phyloP scores from a whole-genome alignment of 2,329 filamentous ascomycete species.

The Hypoxylon sp. region DNA sequence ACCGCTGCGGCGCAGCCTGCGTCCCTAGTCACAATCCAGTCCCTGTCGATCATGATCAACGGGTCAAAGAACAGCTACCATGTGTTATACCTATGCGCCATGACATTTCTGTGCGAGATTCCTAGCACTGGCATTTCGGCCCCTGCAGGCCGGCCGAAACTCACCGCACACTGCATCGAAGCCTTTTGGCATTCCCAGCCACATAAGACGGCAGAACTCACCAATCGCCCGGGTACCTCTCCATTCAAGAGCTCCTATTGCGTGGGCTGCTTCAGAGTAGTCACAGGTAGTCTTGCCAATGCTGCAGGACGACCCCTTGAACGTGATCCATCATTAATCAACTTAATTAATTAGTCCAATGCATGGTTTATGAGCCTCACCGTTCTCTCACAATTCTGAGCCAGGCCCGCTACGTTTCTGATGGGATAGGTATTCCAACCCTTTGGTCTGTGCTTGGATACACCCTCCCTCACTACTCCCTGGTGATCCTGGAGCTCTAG shows the following conservation, averaged over 20 bases:
- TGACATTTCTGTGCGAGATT: conserved; percentile 35
- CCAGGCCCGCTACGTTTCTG: conserved; percentile 25
- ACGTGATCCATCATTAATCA: conserved; percentile 22
- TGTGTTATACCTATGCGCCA: conserved; percentile 32
- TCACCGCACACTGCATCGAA: conserved; percentile 27
- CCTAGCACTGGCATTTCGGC: conserved; percentile 27
- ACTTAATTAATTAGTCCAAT: conserved; percentile 26
- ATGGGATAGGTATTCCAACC: conserved; percentile 29
- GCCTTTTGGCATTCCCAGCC: conserved; percentile 28
- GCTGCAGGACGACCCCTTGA: conserved; percentile 16
- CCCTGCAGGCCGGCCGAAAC: conserved; percentile 32
- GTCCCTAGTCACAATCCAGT: conserved; percentile 34
- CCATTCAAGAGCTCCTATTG: conserved; percentile 5
- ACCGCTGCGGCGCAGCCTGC: conserved; percentile 23
- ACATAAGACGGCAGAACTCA: conserved; percentile 10
- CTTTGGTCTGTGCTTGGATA: conserved; percentile 38
- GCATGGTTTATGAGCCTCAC: conserved; percentile 35
- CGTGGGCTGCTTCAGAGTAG: conserved; percentile 20
- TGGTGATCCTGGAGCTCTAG: conserved; percentile 30
- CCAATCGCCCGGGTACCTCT: not conserved
- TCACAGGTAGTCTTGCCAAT: conserved; percentile 22
- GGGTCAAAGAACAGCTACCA: conserved; percentile 17
- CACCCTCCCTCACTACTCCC: conserved; percentile 25
- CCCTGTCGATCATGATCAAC: conserved; percentile 44
- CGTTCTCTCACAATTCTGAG: conserved; percentile 3